Evolutionary conservation across 2,329 filamentous ascomycete species (phyloP).

Genomic region (Periconia macrospinosa): DNA sequence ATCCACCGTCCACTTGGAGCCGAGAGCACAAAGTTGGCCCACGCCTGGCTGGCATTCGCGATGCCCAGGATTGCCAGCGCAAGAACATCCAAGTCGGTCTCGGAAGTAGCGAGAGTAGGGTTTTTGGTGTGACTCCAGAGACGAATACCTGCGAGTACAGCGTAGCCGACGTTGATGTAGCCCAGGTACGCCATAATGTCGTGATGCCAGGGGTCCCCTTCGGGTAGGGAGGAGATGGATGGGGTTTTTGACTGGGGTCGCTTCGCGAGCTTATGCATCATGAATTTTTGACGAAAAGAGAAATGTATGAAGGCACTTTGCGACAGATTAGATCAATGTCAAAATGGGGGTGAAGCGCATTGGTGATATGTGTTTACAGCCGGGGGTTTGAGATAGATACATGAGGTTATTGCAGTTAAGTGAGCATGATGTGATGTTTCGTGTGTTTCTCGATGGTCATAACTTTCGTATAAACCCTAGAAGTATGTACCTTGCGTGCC

Average conservation of each 20-base stretch:
- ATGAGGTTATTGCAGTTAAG: too few relatives aligned
- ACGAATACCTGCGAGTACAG: neutral
- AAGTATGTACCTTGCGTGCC: slow-evolving; percentile 1
- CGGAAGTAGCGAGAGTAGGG: neutral
- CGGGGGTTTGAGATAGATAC: too few relatives aligned
- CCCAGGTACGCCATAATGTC: slow-evolving; percentile 3
- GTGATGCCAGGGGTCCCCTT: slow-evolving; percentile 1
- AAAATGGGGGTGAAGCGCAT: neutral
- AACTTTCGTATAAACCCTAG: too few relatives aligned
- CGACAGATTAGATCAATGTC: neutral
- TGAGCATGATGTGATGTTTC: too few relatives aligned
- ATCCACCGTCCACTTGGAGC: neutral
- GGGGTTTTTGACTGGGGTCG: neutral
- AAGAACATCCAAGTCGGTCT: neutral
- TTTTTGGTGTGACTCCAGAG: neutral
- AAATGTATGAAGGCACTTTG: slow-evolving; percentile 2
- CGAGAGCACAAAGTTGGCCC: neutral
- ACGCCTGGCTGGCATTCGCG: slow-evolving; percentile 2
- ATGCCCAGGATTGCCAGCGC: slow-evolving; percentile 1
- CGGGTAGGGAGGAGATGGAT: neutral
- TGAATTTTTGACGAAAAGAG: neutral
- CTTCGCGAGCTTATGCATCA: neutral
- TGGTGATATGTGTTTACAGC: too few relatives aligned
- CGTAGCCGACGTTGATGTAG: slow-evolving; percentile 4
- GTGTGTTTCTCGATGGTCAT: too few relatives aligned